Evolutionary conservation across 208 protist genomes (phyloP).

Genomic region (Willaertia magna): DNA sequence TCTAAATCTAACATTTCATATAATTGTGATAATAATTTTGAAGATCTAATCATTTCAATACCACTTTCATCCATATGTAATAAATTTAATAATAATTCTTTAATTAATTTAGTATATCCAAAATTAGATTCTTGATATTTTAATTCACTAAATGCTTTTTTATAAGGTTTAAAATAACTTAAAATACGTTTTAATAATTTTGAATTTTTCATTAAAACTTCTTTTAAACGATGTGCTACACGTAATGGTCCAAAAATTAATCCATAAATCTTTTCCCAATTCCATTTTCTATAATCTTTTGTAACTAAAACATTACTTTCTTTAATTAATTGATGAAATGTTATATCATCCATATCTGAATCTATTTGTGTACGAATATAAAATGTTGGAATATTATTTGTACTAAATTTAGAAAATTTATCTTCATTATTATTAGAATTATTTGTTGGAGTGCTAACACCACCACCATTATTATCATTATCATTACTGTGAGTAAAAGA

Average conservation of each 20-base stretch:
- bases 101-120: not conserved
- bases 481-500: not conserved
- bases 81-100: not conserved
- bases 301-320: not conserved
- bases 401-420: not conserved
- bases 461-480: not conserved
- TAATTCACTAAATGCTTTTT: not conserved
- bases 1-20: not conserved
- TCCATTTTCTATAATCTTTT: constrained; percentile 1
- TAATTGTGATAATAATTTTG: not conserved
- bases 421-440: not conserved
- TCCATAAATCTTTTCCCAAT: not conserved
- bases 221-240: not conserved
- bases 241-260: not conserved
- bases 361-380: not conserved
- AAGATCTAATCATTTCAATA: not conserved
- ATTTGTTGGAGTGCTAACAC: not conserved
- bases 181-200: not conserved
- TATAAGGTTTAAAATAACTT: not conserved
- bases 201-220: not conserved
- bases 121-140: not conserved
- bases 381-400: not conserved
- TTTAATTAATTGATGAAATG: not conserved
- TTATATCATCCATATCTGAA: not conserved
- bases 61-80: not conserved